A percentile compares a stretch with the other conserved stretches of the same genome.
These are phyloP conservation scores for Penicillium sp. DNA, from an alignment of 2,329 filamentous ascomycete genomes.

Conservation along the genomic window DNA sequence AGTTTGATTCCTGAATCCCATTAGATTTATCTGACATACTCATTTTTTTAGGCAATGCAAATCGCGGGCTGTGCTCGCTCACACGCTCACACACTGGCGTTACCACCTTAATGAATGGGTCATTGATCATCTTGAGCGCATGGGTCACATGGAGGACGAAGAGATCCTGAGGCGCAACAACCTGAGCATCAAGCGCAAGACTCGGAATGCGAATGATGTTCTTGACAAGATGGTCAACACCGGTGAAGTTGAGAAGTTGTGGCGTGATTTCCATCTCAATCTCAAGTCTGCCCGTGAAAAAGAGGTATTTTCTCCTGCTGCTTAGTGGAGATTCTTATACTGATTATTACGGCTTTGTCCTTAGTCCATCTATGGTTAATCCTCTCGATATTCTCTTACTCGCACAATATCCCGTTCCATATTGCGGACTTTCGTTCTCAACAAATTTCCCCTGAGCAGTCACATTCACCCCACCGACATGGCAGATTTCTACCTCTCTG, in stretches of 20 bases:
- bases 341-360: neutral
- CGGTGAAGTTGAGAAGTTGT: constrained; percentile 64
- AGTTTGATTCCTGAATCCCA: constrained; percentile 8
- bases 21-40: neutral
- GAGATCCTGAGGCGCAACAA: constrained; percentile 63
- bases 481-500: neutral
- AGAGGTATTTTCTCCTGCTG: constrained; percentile 37
- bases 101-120: constrained; percentile 73
- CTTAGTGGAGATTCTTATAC: neutral
- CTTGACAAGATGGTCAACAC: constrained; percentile 64
- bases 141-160: constrained; percentile 60
- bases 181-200: constrained; percentile 61
- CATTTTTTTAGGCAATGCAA: constrained; percentile 53
- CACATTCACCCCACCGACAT: neutral
- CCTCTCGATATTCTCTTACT: neutral
- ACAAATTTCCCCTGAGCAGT: neutral
- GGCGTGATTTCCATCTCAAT: constrained; percentile 65
- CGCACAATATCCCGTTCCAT: neutral
- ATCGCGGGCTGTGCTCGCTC: constrained; percentile 68
- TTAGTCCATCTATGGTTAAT: constrained; percentile 18
- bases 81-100: constrained; percentile 75
- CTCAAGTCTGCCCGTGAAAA: constrained; percentile 60
- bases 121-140: constrained; percentile 59
- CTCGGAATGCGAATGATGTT: constrained; percentile 63
- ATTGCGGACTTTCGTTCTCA: neutral